These are phyloP conservation scores for Malassezia brasiliensis DNA, from an alignment of 1,284 basidiomycete species.

Conservation along the genomic window DNA sequence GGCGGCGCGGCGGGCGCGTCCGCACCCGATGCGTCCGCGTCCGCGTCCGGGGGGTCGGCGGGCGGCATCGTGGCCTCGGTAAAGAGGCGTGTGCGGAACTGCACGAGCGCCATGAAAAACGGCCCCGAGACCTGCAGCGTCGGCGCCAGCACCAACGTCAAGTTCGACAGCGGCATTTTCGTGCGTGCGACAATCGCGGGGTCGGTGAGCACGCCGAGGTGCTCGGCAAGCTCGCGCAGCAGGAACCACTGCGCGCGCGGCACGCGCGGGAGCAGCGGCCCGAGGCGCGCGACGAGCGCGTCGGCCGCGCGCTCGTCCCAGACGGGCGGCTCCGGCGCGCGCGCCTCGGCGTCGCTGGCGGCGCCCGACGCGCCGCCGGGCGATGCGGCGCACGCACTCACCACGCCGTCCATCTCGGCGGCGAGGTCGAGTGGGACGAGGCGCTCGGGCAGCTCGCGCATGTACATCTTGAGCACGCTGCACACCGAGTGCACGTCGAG, in stretches of 20 bases:
- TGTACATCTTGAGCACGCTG: conserved; percentile 41
- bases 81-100: conserved; percentile 24
- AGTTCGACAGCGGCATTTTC: conserved; percentile 42
- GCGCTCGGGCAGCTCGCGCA: conserved; percentile 36
- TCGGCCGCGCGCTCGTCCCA: conserved; percentile 13
- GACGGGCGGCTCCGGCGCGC: not conserved
- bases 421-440: conserved; percentile 21
- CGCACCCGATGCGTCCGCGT: too few relatives aligned
- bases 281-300: conserved; percentile 12
- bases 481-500: conserved; percentile 45
- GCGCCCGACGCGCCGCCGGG: not conserved
- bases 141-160: conserved; percentile 41
- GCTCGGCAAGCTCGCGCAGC: conserved; percentile 34
- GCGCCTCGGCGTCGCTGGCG: not conserved
- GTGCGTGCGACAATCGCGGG: conserved; percentile 24
- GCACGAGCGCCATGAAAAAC: conserved; percentile 31
- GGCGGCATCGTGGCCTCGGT: not conserved
- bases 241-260: conserved; percentile 40
- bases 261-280: conserved; percentile 22
- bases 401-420: conserved; percentile 18
- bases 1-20: too few relatives aligned
- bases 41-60: not conserved
- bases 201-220: conserved; percentile 25
- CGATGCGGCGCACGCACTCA: not conserved
- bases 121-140: conserved; percentile 32